Conservation (phyloP, 148 eudicot species). For the Vaccinium myrtillus region DNA sequence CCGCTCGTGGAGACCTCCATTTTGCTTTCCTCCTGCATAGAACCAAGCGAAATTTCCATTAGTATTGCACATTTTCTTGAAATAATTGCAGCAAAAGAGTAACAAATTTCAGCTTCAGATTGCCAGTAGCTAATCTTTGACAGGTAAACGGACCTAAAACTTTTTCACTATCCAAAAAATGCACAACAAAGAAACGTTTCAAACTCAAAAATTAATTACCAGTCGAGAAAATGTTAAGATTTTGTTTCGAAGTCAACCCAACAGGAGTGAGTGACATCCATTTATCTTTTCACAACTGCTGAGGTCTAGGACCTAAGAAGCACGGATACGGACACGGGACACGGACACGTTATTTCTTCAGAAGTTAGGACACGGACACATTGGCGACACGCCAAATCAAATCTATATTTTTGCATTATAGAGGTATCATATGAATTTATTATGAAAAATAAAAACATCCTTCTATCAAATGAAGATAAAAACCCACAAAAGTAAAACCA, state of each 20-base stretch:
- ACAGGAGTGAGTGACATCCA: background rate
- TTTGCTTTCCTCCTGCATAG: constrained; percentile 35
- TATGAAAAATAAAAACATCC: too few relatives aligned
- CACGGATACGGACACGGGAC: too few relatives aligned
- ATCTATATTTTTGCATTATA: too few relatives aligned
- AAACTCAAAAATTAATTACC: background rate
- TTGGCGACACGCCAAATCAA: too few relatives aligned
- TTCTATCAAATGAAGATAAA: too few relatives aligned
- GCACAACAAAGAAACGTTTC: background rate
- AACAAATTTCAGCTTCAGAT: background rate
- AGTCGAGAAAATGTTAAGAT: background rate
- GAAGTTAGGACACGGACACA: too few relatives aligned
- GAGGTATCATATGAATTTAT: too few relatives aligned
- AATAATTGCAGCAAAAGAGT: background rate
- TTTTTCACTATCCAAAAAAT: background rate
- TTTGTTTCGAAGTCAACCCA: background rate
- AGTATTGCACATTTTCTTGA: background rate
- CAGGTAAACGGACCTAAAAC: background rate
- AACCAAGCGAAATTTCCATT: constrained; percentile 1
- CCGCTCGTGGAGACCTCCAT: constrained; percentile 58
- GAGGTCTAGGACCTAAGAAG: background rate
- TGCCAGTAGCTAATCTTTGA: constrained; percentile 2
- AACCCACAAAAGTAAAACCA: too few relatives aligned
- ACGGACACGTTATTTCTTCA: too few relatives aligned
- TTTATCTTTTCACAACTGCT: background rate